A percentile compares a stretch with the other conserved stretches of the same genome.
phyloP scores from a whole-genome alignment of 768 basidiomycete genomes.

The Suillus variegatus region DNA sequence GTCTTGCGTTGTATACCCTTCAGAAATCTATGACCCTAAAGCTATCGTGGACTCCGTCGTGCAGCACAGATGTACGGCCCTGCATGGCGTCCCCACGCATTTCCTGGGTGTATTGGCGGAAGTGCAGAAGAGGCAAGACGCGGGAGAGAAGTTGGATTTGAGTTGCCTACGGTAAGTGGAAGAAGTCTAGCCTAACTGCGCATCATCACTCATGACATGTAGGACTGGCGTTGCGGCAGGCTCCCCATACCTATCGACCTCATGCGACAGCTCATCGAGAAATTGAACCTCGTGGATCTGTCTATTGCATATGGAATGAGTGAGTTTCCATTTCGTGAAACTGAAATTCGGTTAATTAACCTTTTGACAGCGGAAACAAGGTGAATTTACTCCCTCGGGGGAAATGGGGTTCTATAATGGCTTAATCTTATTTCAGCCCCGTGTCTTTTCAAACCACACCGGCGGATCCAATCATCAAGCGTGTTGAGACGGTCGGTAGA shows the following conservation, averaged over 20 bases:
- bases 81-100: conserved; percentile 87
- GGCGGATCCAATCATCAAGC: conserved; percentile 67
- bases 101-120: conserved; percentile 76
- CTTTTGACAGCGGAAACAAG: conserved; percentile 65
- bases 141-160: conserved; percentile 49
- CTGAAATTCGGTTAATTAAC: background rate
- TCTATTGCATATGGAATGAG: conserved; percentile 90
- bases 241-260: conserved; percentile 78
- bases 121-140: conserved; percentile 52
- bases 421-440: conserved; percentile 48
- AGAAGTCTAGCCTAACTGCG: background rate
- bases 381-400: conserved; percentile 26
- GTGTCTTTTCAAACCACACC: conserved; percentile 82
- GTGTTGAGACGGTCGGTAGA: conserved; percentile 81
- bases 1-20: conserved; percentile 74
- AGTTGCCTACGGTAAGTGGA: conserved; percentile 52
- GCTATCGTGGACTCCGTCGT: conserved; percentile 72
- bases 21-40: conserved; percentile 60
- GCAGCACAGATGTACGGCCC: conserved; percentile 69
- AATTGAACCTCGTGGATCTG: conserved; percentile 67
- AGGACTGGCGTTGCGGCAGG: conserved; percentile 87
- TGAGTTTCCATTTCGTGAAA: conserved; percentile 36
- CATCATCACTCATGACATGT: background rate
- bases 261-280: conserved; percentile 70
- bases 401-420: background rate